Evolutionary conservation across 2,329 filamentous ascomycete genomes (phyloP).

Genomic region (Parascedosporium putredinis): DNA sequence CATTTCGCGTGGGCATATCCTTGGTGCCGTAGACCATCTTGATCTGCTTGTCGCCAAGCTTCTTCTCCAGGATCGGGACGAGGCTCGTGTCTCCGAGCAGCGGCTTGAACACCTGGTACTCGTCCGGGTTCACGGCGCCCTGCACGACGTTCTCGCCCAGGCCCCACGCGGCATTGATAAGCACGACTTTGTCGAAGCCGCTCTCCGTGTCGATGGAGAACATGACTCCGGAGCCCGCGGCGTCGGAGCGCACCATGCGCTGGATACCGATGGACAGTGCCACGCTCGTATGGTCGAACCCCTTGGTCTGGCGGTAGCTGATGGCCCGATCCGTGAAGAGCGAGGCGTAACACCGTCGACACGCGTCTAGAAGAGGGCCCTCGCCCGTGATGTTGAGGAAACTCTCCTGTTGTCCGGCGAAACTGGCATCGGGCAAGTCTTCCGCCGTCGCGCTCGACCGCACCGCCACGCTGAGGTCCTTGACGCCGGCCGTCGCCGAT

Average conservation of each 20-base stretch:
- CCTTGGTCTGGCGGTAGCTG: constrained; percentile 20
- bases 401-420: constrained; percentile 27
- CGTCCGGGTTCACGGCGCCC: constrained; percentile 26
- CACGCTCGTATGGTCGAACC: constrained; percentile 18
- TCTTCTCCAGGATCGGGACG: constrained; percentile 23
- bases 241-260: constrained; percentile 23
- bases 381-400: constrained; percentile 25
- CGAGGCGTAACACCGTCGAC: constrained; percentile 25
- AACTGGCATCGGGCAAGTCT: constrained; percentile 27
- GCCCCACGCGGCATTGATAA: constrained; percentile 26
- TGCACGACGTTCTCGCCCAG: constrained; percentile 28
- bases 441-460: constrained; percentile 28
- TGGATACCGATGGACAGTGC: constrained; percentile 21
- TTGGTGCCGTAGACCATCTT: constrained; percentile 25
- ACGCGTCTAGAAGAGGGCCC: constrained; percentile 21
- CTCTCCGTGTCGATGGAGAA: constrained; percentile 29
- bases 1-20: constrained; percentile 20
- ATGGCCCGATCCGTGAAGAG: constrained; percentile 28
- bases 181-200: constrained; percentile 26
- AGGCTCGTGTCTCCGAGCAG: constrained; percentile 17
- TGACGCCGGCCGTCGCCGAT: constrained; percentile 11
- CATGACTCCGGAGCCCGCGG: constrained; percentile 25
- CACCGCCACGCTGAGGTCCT: constrained; percentile 23
- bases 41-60: constrained; percentile 21
- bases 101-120: constrained; percentile 28